A percentile compares a stretch with the other conserved stretches of the same genome.
Evolutionary conservation across 352 stramenopile genomes (phyloP).

Genomic region (Pythium folliculosum): DNA sequence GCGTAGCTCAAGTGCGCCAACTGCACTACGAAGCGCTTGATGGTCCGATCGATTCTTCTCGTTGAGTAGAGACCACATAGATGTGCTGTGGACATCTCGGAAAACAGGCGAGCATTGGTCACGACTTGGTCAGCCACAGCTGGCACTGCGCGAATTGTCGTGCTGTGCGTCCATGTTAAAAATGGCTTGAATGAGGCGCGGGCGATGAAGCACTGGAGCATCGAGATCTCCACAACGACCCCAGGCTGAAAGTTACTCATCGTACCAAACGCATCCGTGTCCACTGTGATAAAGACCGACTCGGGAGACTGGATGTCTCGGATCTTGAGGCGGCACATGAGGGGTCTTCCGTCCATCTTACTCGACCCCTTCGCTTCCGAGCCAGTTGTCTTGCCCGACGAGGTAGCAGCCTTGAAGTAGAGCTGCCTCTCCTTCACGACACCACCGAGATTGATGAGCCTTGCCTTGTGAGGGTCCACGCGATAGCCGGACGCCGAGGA

Average conservation of each 20-base stretch:
- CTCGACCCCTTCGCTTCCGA: neutral
- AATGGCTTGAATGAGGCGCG: slow-evolving; percentile 64
- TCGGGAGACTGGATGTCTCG: slow-evolving; percentile 49
- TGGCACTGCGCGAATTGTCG: slow-evolving; percentile 1
- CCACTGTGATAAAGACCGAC: slow-evolving; percentile 48
- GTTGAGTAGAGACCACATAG: slow-evolving; percentile 52
- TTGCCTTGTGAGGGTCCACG: slow-evolving; percentile 17
- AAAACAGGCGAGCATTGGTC: slow-evolving; percentile 40
- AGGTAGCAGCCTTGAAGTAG: slow-evolving; percentile 6
- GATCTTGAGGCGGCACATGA: slow-evolving; percentile 33
- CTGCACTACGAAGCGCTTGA: slow-evolving; percentile 60
- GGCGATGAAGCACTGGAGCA: slow-evolving; percentile 56
- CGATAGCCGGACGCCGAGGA: neutral
- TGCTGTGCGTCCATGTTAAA: slow-evolving; percentile 50
- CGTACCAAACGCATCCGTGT: slow-evolving; percentile 45
- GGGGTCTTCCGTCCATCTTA: neutral
- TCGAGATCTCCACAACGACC: slow-evolving; percentile 52
- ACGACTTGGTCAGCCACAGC: neutral
- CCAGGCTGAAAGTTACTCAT: slow-evolving; percentile 33
- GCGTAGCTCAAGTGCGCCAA: slow-evolving; percentile 81
- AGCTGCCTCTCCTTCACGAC: slow-evolving; percentile 15
- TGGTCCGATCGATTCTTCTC: slow-evolving; percentile 40
- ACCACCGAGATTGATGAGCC: slow-evolving; percentile 22
- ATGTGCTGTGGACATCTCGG: slow-evolving; percentile 39
- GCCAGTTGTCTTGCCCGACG: neutral